These are phyloP conservation scores for Candida nonsorbophila DNA, from an alignment of 805 yeast genomes.

Conservation along the genomic window DNA sequence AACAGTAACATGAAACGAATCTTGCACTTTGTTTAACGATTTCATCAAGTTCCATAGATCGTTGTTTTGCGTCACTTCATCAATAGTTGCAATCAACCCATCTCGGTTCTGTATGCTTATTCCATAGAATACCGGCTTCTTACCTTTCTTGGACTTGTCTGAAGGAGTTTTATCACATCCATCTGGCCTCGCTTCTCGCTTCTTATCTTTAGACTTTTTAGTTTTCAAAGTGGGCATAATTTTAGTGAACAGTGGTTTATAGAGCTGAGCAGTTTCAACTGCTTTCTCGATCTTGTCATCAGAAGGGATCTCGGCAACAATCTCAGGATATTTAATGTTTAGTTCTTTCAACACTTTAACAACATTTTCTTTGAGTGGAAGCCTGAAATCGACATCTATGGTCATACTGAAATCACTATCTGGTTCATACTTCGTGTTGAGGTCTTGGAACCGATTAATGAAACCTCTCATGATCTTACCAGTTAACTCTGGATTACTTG, in stretches of 20 bases:
- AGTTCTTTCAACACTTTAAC: conserved; percentile 24
- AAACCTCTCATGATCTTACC: conserved; percentile 70
- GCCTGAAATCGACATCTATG: conserved; percentile 48
- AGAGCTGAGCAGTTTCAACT: conserved; percentile 46
- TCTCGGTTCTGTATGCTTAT: conserved; percentile 5
- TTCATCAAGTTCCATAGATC: conserved; percentile 10
- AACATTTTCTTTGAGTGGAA: conserved; percentile 36
- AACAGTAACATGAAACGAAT: conserved; percentile 63
- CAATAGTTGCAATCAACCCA: conserved; percentile 3
- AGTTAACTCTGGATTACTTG: conserved; percentile 45
- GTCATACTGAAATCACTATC: conserved; percentile 64
- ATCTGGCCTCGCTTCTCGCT: conserved; percentile 4
- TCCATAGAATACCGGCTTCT: conserved; percentile 9
- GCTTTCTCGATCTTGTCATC: conserved; percentile 40
- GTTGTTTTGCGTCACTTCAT: conserved; percentile 8
- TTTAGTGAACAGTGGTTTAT: conserved; percentile 45
- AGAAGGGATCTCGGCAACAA: conserved; percentile 36
- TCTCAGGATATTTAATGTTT: conserved; percentile 33
- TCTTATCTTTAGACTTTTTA: conserved; percentile 12
- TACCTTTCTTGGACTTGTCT: conserved; percentile 2
- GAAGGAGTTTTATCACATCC: too few species aligned
- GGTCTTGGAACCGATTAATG: conserved; percentile 60
- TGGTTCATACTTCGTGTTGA: conserved; percentile 44
- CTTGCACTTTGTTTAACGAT: conserved; percentile 39
- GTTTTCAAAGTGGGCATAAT: conserved; percentile 17